Percentiles rank a stretch among this genome's conserved stretches.
These are phyloP conservation scores for Schrenkiella parvula DNA, from an alignment of 345 rosid genomes.

Conservation along the genomic window DNA sequence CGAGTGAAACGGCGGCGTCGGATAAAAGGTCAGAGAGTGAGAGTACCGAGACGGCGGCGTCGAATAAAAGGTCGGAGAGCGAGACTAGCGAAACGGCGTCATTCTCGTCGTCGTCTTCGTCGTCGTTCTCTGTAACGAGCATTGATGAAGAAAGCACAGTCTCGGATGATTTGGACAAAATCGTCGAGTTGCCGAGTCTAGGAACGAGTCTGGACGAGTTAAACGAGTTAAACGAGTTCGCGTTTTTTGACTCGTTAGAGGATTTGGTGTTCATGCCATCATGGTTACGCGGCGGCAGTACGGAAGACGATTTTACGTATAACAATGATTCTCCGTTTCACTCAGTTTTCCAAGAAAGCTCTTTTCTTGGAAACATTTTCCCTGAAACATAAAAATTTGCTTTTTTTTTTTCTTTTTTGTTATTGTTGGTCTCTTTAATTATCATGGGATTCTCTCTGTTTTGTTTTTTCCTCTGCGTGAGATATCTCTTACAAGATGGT, in stretches of 20 bases:
- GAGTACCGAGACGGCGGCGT: slow-evolving; percentile 10
- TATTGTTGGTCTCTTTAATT: background rate
- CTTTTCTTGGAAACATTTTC: slow-evolving; percentile 14
- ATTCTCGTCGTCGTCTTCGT: background rate
- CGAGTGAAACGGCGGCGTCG: background rate
- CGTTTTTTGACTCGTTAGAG: slow-evolving; percentile 47
- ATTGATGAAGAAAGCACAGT: slow-evolving; percentile 39
- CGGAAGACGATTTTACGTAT: slow-evolving; percentile 9
- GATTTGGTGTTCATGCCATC: slow-evolving; percentile 20
- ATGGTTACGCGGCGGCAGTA: slow-evolving; percentile 21
- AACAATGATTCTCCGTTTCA: slow-evolving; percentile 6
- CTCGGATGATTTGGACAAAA: slow-evolving; percentile 63
- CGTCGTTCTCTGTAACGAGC: slow-evolving; percentile 18
- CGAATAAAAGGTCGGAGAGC: background rate
- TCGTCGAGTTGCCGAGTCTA: slow-evolving; percentile 72
- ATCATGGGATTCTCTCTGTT: slow-evolving; percentile 17
- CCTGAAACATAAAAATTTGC: background rate
- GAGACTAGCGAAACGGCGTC: slow-evolving; percentile 7
- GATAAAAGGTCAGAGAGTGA: background rate
- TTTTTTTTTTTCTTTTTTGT: background rate
- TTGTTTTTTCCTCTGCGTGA: background rate
- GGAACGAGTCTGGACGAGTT: slow-evolving; percentile 48
- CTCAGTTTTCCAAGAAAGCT: slow-evolving; percentile 16
- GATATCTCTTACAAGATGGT: slow-evolving; percentile 14
- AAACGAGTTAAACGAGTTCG: slow-evolving; percentile 56